A percentile compares a stretch with the other conserved stretches of the same genome.
Conservation (phyloP, 2,329 filamentous ascomycete genomes). For the Claviceps digitariae region DNA sequence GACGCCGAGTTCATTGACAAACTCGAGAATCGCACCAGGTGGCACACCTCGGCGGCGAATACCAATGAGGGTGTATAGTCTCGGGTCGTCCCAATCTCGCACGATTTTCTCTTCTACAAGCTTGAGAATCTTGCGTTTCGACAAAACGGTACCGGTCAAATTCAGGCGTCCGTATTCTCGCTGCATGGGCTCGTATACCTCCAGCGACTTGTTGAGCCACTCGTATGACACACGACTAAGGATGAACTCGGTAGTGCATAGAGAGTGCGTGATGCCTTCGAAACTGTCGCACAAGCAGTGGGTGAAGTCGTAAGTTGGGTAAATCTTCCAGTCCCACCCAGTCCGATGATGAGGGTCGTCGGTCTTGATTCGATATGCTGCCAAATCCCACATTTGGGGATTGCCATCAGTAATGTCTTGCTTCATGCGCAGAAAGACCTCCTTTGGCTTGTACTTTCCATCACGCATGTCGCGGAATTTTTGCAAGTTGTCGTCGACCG, state of each 20-base stretch:
- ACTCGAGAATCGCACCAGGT: slow-evolving; percentile 75
- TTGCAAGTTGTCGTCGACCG: slow-evolving; percentile 59
- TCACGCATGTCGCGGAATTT: slow-evolving; percentile 87
- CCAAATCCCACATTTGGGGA: slow-evolving; percentile 93
- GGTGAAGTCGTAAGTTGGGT: slow-evolving; percentile 88
- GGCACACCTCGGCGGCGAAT: slow-evolving; percentile 76
- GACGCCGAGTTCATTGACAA: slow-evolving; percentile 83
- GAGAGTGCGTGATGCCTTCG: slow-evolving; percentile 79
- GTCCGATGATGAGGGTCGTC: slow-evolving; percentile 62
- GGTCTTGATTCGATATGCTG: slow-evolving; percentile 74
- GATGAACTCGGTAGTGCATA: slow-evolving; percentile 90
- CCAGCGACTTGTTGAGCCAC: slow-evolving; percentile 70
- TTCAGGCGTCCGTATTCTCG: slow-evolving; percentile 59
- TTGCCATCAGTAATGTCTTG: slow-evolving; percentile 74
- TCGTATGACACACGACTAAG: slow-evolving; percentile 79
- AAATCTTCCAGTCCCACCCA: slow-evolving; percentile 76
- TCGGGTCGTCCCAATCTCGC: slow-evolving; percentile 80
- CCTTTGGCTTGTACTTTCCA: slow-evolving; percentile 74
- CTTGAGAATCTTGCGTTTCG: slow-evolving; percentile 71
- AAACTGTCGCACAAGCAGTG: slow-evolving; percentile 88
- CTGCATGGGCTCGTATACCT: slow-evolving; percentile 87
- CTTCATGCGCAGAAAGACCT: slow-evolving; percentile 87
- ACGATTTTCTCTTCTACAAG: slow-evolving; percentile 69
- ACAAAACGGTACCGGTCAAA: slow-evolving; percentile 72
- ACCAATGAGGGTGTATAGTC: slow-evolving; percentile 76